Evolutionary conservation across 2,329 filamentous ascomycete species (phyloP).

Genomic region (Didymella exigua): DNA sequence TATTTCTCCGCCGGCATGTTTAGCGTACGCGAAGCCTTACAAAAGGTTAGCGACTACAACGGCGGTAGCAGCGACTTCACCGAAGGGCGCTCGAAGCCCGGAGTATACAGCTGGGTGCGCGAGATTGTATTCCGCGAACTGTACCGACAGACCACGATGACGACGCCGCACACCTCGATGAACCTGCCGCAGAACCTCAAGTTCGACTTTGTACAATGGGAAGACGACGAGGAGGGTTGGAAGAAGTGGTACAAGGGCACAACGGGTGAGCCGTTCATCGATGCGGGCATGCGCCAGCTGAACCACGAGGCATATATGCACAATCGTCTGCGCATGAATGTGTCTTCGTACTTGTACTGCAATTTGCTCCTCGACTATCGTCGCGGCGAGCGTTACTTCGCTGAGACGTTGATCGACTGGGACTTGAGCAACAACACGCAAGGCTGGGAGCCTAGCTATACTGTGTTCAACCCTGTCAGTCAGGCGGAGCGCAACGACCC

Average conservation of each 20-base stretch:
- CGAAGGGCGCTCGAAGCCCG: conserved; percentile 43
- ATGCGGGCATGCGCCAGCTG: conserved; percentile 59
- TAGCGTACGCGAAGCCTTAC: conserved; percentile 54
- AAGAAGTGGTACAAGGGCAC: conserved; percentile 55
- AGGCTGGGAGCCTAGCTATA: conserved; percentile 59
- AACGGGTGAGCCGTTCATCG: conserved; percentile 57
- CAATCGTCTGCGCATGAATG: conserved; percentile 59
- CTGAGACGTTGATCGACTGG: conserved; percentile 56
- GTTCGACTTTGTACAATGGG: conserved; percentile 58
- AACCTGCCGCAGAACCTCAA: conserved; percentile 59
- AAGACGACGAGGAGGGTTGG: conserved; percentile 57
- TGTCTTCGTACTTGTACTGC: conserved; percentile 54
- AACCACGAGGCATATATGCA: conserved; percentile 59
- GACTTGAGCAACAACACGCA: conserved; percentile 59
- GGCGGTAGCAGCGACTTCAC: conserved; percentile 52
- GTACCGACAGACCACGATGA: conserved; percentile 56
- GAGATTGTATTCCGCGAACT: conserved; percentile 60
- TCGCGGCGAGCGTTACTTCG: conserved; percentile 58
- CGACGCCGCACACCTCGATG: conserved; percentile 56
- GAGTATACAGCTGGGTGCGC: conserved; percentile 55
- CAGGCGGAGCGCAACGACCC: conserved; percentile 50
- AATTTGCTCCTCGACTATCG: conserved; percentile 59
- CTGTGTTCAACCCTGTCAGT: conserved; percentile 53
- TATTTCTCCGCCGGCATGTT: conserved; percentile 56
- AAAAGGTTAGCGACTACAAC: conserved; percentile 51